Evolutionary conservation across 495 filamentous ascomycete genomes (phyloP), one percentile per base, ranked within the genome.

Genomic region (Coniosporium apollinis): DNA sequence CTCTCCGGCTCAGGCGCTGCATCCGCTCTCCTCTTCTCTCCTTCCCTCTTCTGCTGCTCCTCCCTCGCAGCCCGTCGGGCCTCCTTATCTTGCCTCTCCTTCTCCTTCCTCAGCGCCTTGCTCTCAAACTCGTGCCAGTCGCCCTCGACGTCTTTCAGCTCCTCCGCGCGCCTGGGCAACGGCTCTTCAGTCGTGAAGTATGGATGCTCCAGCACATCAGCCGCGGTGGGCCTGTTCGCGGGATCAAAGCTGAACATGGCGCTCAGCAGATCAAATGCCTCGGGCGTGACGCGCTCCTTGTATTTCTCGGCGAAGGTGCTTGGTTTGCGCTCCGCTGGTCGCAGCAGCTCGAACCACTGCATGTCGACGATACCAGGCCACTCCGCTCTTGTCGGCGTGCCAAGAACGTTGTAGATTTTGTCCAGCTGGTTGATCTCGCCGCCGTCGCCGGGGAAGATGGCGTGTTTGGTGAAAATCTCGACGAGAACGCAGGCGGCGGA

Each of bases 41-140:
- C 46, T 11, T 48, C 36, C 20, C 47, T 19, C 43, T 53, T 50
- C 36, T 54, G 47, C 29, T 35, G 42, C 38, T 31, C 30, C 35
- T 49, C 52, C 36, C 47, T 43, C 41, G 42, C 51, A 28, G 28
- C 38, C 37, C 49, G 24, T 37, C 50, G 43, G 18, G 72, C 76
- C 49, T 94, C 85, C 51, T 74, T 74, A 33, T 82, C 74, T 39
- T 72, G 69, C 43, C 67, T 74, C 52, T 93, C 86, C 46, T 79
- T 84, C 52, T 92, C 86, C 45, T 86, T 87, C 26, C 91, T 72
- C 11, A 91, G 65, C 14, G 86, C 84, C 62, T 99, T 99, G 16
- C 82, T 91, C 62, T 99, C 91, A 51, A 94, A 94, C 50, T 99
- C 91, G 47, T 99, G 91, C 91, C 91, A 99, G 45, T 99, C 91